Conservation (phyloP, 352 stramenopile genomes). For the Phytopythium kandeliae region DNA sequence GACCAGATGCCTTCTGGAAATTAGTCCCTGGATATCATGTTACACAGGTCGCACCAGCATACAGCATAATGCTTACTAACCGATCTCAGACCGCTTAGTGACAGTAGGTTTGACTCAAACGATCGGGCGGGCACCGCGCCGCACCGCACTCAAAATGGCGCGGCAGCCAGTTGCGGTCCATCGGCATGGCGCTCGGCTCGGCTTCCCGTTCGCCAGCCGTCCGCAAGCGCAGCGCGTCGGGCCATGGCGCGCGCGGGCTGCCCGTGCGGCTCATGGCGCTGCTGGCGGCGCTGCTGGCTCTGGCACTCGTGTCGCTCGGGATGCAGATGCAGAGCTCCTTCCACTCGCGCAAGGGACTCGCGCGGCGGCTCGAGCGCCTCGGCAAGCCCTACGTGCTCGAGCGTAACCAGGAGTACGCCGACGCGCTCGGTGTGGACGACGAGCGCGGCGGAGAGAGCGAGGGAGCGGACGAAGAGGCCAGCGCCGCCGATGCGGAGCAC, state of each 20-base stretch:
- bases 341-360: neutral
- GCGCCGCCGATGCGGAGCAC: constrained; percentile 5
- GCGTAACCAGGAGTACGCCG: constrained; percentile 3
- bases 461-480: neutral
- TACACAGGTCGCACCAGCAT: no score
- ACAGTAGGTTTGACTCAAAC: no score
- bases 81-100: no score
- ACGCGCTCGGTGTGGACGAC: neutral
- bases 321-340: constrained; percentile 2
- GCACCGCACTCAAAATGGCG: no score
- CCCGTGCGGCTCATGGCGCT: constrained; percentile 3
- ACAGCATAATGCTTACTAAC: no score
- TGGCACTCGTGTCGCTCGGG: neutral
- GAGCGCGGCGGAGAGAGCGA: neutral
- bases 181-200: no score
- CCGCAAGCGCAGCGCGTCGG: constrained; percentile 1
- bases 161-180: no score
- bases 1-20: no score
- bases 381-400: constrained; percentile 3
- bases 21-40: no score
- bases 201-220: no score
- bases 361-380: constrained; percentile 3
- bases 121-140: no score
- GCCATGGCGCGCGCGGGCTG: neutral
- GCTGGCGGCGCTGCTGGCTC: neutral